Evolutionary conservation across 2,329 filamentous ascomycete species (phyloP).

Genomic region (Arthroderma sp.): DNA sequence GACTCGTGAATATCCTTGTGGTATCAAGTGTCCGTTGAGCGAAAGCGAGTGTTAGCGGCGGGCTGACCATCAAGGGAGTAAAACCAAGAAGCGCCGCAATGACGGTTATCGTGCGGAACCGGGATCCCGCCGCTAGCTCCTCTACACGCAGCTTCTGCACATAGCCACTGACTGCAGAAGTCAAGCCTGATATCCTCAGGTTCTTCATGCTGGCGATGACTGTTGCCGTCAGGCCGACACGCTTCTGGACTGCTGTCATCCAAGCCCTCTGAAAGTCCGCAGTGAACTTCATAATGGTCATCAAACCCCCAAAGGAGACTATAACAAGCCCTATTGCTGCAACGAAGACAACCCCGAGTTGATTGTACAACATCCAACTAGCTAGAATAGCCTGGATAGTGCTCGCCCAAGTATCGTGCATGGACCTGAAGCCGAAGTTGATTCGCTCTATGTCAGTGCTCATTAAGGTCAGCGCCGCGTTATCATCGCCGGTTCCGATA

Average conservation of each 20-base stretch:
- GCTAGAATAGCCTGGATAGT: background rate
- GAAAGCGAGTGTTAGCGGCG: constrained; percentile 6
- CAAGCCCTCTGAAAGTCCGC: constrained; percentile 17
- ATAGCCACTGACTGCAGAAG: constrained; percentile 19
- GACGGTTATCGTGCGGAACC: constrained; percentile 19
- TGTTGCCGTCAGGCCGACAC: constrained; percentile 21
- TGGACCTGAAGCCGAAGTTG: constrained; percentile 10
- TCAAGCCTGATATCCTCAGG: constrained; percentile 31
- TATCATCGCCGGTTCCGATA: constrained; percentile 4
- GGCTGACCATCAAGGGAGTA: constrained; percentile 10
- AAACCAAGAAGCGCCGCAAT: constrained; percentile 14
- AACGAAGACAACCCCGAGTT: constrained; percentile 16
- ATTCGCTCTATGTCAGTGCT: constrained; percentile 20
- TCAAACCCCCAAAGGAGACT: constrained; percentile 16
- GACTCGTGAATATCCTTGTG: constrained; percentile 18
- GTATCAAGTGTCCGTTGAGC: constrained; percentile 9
- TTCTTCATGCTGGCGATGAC: constrained; percentile 31
- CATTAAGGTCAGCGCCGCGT: constrained; percentile 16
- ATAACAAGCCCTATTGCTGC: constrained; percentile 15
- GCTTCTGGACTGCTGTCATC: constrained; percentile 20
- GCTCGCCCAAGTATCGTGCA: constrained; percentile 19
- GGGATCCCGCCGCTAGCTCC: constrained; percentile 22
- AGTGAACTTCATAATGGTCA: constrained; percentile 17
- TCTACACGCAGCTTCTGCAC: constrained; percentile 27
- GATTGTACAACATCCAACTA: background rate